These are phyloP conservation scores for Pseudopediastrum boryanum DNA, from an alignment of 139 green algal genomes.

Conservation along the genomic window DNA sequence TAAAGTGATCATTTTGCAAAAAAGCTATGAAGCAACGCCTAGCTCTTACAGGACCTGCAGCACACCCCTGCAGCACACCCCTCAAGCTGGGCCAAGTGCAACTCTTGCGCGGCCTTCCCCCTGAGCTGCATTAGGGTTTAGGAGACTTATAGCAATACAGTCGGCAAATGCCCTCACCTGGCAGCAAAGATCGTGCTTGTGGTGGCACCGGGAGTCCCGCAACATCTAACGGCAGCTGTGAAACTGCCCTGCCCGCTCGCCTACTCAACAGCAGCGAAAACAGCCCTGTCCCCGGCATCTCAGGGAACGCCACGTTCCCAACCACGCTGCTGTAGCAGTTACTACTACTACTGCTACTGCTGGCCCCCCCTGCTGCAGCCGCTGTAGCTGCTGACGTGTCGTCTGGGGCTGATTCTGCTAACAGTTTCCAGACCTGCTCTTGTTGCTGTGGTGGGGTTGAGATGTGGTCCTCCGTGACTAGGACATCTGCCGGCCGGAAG, in stretches of 20 bases:
- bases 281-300: neutral
- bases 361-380: neutral
- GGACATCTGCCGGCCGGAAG: slow-evolving; percentile 32
- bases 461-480: neutral
- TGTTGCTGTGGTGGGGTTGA: neutral
- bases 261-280: neutral
- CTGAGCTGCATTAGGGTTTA: neutral
- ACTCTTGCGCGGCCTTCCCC: neutral
- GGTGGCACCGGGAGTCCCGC: slow-evolving; percentile 42
- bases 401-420: neutral
- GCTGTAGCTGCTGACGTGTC: neutral
- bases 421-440: slow-evolving; percentile 22
- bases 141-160: neutral
- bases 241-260: neutral
- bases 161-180: slow-evolving; percentile 37
- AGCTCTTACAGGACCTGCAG: neutral
- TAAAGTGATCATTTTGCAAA: neutral
- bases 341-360: neutral
- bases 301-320: neutral
- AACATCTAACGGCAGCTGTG: slow-evolving; percentile 47
- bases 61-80: neutral
- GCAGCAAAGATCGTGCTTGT: slow-evolving; percentile 41
- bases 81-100: neutral
- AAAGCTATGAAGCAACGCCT: neutral
- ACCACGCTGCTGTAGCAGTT: neutral